Base-by-base conservation (phyloP, 352 stramenopile genomes). In the Phytophthora syringae region DNA sequence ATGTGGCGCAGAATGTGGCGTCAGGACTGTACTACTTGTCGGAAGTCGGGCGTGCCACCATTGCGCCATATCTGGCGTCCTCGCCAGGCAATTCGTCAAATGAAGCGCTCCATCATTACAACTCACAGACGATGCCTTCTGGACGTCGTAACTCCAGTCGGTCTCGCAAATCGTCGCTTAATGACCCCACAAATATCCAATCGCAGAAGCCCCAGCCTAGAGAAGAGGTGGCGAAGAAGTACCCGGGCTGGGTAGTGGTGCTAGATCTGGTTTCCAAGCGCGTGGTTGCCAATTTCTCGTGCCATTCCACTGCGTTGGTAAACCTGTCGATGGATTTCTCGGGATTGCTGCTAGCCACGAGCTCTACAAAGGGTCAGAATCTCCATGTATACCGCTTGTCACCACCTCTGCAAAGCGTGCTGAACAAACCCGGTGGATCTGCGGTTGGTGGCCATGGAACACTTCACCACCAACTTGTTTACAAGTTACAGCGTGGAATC, bases 401-500 rank as follows among this genome's bases (percentile, higher is more conserved):
- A 3, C 84, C 85, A 7, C 82, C 86, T 1, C 63, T 94, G 21
- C 76, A 75, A 42, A 72, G 52, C 18, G 44, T 82, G n/a, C 64
- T 63, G 18, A 77, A 67, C 32, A 70, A 71, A 40, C n/a, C 53
- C 7, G 39, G 7, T 15, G 70, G 50, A 24, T 30, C 45, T 32
- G 43, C 25, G 40, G 64, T 34, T 49, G 39, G 20, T 43, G 57
- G 55, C 11, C 60, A 74, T 30, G 69, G 62, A 57, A 58, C 45
- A 21, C 53, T 70, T 27, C 53, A 75, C 16, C 61, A 71, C 20
- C 82, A 89, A 52, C 71, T 97, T 9, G 47, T 95, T 37, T 97
- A 95, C 79, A 93, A 93, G 53, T 74, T 97, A 25, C 87, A 94
- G 54, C 89, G 89, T 34, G 89, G 89, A 25, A 95, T 95, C 54